phyloP scores from a whole-genome alignment of 208 protist species.

The Polymyxa betae region DNA sequence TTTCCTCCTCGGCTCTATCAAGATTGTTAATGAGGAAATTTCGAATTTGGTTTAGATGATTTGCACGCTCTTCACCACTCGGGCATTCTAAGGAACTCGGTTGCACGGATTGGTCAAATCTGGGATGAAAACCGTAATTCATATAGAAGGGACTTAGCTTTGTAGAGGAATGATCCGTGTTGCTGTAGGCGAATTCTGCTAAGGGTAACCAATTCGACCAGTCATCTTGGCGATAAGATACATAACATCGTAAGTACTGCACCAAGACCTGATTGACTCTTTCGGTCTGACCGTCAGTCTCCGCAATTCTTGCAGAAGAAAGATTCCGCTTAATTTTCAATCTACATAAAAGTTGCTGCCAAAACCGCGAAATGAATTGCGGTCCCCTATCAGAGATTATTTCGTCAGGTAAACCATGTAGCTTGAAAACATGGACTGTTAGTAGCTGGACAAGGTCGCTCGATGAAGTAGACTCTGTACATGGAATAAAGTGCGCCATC shows the following conservation, averaged over 20 bases:
- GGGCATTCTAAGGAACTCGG: background rate
- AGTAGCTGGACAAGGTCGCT: background rate
- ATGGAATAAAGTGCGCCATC: background rate
- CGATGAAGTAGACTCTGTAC: background rate
- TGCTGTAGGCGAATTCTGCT: constrained; percentile 12
- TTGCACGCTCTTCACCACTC: background rate
- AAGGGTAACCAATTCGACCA: constrained; percentile 2
- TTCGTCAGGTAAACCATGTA: background rate
- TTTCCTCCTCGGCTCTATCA: background rate
- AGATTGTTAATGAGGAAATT: background rate
- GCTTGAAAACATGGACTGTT: background rate
- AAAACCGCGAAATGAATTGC: constrained; percentile 7
- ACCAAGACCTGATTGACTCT: constrained; percentile 31
- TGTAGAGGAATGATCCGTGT: background rate
- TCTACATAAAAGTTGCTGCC: background rate
- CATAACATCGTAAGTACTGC: background rate
- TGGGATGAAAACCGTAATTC: constrained; percentile 37
- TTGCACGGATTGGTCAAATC: background rate
- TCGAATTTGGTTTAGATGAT: background rate
- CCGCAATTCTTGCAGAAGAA: background rate
- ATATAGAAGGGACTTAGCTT: constrained; percentile 1
- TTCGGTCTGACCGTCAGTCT: constrained; percentile 42
- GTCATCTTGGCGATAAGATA: background rate
- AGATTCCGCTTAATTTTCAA: background rate
- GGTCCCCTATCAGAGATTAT: background rate